Evolutionary conservation across 164 flowering plant genomes (phyloP).

Genomic region (Kalanchoe fedtschenkoi): DNA sequence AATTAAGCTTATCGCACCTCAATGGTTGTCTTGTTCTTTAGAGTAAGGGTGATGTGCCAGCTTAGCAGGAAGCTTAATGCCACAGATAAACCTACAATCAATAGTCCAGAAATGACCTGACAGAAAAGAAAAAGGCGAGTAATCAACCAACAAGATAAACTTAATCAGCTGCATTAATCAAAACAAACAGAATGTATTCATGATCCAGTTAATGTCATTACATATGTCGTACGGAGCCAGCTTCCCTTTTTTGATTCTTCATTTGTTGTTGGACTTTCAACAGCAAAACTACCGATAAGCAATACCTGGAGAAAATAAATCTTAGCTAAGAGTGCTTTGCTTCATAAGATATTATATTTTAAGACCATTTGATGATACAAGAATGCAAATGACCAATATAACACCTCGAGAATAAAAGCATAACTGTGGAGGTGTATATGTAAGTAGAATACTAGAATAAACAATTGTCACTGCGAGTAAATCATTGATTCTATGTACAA

Average conservation of each 20-base stretch:
- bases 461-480: too few relatives aligned
- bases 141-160: background rate
- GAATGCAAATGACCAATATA: too few relatives aligned
- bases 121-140: conserved; percentile 4
- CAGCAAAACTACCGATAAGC: conserved; percentile 52
- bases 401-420: too few relatives aligned
- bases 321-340: background rate
- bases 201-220: conserved; percentile 15
- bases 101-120: conserved; percentile 62
- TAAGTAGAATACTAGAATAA: too few relatives aligned
- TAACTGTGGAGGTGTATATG: too few relatives aligned
- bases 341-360: background rate
- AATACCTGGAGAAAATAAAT: conserved; percentile 31
- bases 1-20: conserved; percentile 46
- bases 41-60: conserved; percentile 76
- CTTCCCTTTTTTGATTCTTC: conserved; percentile 28
- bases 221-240: conserved; percentile 49
- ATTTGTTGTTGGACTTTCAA: conserved; percentile 27
- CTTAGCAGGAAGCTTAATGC: conserved; percentile 63
- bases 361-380: too few relatives aligned
- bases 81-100: conserved; percentile 53
- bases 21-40: conserved; percentile 84
- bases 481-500: too few relatives aligned
- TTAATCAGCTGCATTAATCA: background rate
- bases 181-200: background rate